Evolutionary conservation across 2,329 filamentous ascomycete genomes (phyloP).

Genomic region (Colletotrichum sojae): DNA sequence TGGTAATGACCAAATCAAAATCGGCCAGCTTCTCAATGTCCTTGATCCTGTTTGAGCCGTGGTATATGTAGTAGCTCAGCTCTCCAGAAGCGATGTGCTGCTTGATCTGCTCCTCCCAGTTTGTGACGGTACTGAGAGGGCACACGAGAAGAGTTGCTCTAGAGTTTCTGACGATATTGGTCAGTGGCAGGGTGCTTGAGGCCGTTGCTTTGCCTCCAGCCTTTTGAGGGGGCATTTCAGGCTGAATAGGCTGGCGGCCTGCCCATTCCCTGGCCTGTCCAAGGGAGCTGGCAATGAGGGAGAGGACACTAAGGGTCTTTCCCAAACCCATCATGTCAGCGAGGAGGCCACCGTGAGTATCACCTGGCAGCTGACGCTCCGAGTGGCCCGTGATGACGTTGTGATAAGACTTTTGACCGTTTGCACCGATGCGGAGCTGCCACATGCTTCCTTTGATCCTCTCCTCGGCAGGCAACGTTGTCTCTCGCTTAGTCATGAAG

Average conservation of each 20-base stretch:
- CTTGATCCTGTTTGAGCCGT: constrained; percentile 82
- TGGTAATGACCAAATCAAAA: constrained; percentile 91
- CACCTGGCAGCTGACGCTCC: constrained; percentile 70
- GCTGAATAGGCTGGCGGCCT: constrained; percentile 64
- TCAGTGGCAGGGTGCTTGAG: constrained; percentile 62
- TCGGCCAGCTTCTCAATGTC: constrained; percentile 77
- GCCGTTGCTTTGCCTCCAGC: constrained; percentile 53
- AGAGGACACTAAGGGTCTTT: constrained; percentile 88
- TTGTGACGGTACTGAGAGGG: constrained; percentile 90
- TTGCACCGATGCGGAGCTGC: constrained; percentile 70
- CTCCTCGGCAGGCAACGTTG: constrained; percentile 68
- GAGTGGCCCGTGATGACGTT: constrained; percentile 88
- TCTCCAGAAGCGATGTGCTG: constrained; percentile 78
- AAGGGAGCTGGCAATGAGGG: constrained; percentile 78
- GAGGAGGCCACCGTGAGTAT: constrained; percentile 80
- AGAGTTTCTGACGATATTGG: constrained; percentile 74
- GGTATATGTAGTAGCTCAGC: constrained; percentile 86
- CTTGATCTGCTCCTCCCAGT: constrained; percentile 95
- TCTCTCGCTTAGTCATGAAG: constrained; percentile 88
- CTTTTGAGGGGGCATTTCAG: constrained; percentile 54
- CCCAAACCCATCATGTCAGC: constrained; percentile 93
- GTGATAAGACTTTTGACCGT: constrained; percentile 74
- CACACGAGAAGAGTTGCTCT: constrained; percentile 89
- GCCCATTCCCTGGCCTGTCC: constrained; percentile 75
- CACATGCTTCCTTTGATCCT: constrained; percentile 81